Evolutionary conservation across 2,329 filamentous ascomycete genomes (phyloP).

Genomic region (Trichoderma atrobrunneum): DNA sequence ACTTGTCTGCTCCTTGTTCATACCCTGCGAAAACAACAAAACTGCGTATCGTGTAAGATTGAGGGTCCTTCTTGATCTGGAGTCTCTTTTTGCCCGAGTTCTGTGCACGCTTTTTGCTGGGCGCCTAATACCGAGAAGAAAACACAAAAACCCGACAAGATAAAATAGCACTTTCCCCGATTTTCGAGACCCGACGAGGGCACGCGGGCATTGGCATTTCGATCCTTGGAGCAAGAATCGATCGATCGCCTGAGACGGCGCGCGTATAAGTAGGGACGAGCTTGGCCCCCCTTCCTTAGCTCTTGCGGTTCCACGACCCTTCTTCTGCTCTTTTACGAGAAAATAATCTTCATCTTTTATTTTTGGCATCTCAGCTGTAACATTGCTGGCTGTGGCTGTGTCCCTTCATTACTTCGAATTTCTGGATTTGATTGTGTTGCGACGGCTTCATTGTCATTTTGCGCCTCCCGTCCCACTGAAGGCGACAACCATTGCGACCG

Average conservation of each 20-base stretch:
- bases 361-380: not conserved
- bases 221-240: not conserved
- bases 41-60: not conserved
- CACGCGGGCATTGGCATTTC: not conserved
- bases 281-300: not conserved
- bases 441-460: not conserved
- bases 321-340: not conserved
- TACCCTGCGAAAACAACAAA: not conserved
- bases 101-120: not conserved
- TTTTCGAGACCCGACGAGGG: not conserved
- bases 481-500: not conserved
- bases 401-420: not conserved
- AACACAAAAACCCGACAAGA: not conserved
- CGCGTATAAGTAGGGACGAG: not conserved
- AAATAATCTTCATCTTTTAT: not conserved
- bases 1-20: not conserved
- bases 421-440: not conserved
- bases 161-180: not conserved
- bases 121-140: not conserved
- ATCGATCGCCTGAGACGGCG: conserved; percentile 17
- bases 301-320: not conserved
- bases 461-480: not conserved
- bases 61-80: not conserved
- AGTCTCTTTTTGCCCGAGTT: not conserved
- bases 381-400: not conserved